phyloP scores from a whole-genome alignment of 2,329 filamentous ascomycete species.

The Didymella exigua region DNA sequence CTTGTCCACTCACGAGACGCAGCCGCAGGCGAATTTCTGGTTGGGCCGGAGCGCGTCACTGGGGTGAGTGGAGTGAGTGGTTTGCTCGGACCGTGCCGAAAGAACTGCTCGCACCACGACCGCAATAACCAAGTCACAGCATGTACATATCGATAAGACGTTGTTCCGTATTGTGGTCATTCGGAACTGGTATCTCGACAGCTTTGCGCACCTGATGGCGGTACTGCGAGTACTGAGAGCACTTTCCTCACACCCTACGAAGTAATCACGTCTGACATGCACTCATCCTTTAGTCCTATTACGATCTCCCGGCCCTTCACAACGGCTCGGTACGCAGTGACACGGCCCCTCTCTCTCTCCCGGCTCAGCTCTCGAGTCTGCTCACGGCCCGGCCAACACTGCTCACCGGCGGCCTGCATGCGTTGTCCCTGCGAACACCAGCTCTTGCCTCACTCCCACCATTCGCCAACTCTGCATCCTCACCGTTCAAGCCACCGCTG shows the following conservation, averaged over 20 bases:
- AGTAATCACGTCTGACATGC: not conserved
- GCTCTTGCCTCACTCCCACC: not conserved
- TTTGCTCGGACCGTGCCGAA: conserved; percentile 6
- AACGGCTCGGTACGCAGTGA: not conserved
- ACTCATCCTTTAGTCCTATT: not conserved
- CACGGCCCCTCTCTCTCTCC: not conserved
- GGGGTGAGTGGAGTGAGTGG: not conserved
- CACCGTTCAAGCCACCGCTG: conserved; percentile 28
- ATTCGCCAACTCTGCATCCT: not conserved
- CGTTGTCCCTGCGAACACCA: conserved; percentile 24
- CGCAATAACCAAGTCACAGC: not conserved
- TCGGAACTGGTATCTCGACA: not conserved
- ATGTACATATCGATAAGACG: not conserved
- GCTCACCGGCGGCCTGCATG: conserved; percentile 19
- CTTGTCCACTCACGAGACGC: conserved; percentile 7
- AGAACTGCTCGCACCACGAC: not conserved
- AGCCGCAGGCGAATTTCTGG: conserved; percentile 3
- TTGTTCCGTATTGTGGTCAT: not conserved
- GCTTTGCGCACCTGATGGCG: not conserved
- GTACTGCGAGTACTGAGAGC: not conserved
- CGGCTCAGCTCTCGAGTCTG: not conserved
- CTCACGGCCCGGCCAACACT: not conserved
- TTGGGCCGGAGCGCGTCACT: conserved; percentile 1
- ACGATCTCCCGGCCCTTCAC: not conserved
- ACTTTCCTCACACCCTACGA: not conserved